Evolutionary conservation across 768 basidiomycete species (phyloP), one percentile per base, ranked within the genome.

Genomic region (Termitomyces sp.): DNA sequence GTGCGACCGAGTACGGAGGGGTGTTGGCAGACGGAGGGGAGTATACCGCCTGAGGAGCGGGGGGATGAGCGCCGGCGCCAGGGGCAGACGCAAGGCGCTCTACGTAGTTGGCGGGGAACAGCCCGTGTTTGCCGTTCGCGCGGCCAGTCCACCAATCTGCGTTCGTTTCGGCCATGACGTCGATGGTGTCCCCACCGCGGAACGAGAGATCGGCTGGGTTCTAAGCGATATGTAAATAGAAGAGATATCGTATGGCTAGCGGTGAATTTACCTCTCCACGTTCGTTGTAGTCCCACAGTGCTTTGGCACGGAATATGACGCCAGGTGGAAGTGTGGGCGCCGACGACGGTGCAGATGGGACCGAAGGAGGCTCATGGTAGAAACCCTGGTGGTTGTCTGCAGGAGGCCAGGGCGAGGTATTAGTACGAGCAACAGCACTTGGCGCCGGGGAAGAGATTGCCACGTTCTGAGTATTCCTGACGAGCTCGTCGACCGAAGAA

Each of bases 71-170:
- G 8, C 61, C 42, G 43, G 32, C 32, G 57, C 57, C 43, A 4
- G 62, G 41, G 43, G 61, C 52, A 14, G 57, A 26, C 20, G 71
- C 53, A 29, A 86, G 57, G 62, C 79, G 81, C 70, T 88, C 84
- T 41, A 90, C 88, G 56, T 89, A 79, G 62, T 82, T 84, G 20
- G 86, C 78, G 0, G 92, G 92, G 72, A 94, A 92, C 34, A 92
- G 75, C 18, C 86, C 92, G 60, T 84, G 77, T 56, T 71, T 77
- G 27, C 85, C 85, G 41, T 82, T 79, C 56, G 73, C 65, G 59
- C 72, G 79, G n/a, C 92, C 92, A 9, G 80, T 81, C 92, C 92
- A 95, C 93, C 93, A 95, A 68, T 94, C 91, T 5, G 72, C 67
- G 59, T 92, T 90, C 50, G 82, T 88, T 65, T 92, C 85, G 27